These are phyloP conservation scores for Plectosphaerella plurivora DNA, from an alignment of 2,329 filamentous ascomycete genomes.

Conservation along the genomic window DNA sequence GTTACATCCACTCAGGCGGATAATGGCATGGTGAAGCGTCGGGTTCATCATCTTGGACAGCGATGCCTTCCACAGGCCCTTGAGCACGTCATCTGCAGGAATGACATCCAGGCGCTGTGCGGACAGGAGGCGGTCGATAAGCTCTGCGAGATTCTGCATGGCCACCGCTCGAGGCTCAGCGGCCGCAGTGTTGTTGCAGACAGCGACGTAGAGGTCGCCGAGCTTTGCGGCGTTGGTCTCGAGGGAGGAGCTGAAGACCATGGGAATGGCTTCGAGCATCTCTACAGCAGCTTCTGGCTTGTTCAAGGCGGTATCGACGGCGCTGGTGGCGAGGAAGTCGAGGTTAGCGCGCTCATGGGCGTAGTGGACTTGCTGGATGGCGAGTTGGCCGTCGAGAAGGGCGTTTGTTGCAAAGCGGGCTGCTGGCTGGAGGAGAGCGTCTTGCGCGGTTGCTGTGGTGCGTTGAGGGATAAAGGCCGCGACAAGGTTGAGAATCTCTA, in stretches of 20 bases:
- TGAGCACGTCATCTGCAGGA: constrained; percentile 26
- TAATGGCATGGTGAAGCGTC: constrained; percentile 42
- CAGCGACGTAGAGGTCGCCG: constrained; percentile 36
- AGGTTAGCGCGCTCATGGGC: constrained; percentile 9
- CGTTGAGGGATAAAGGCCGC: constrained; percentile 20
- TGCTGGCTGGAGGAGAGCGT: neutral
- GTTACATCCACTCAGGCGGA: constrained; percentile 42
- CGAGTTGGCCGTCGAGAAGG: constrained; percentile 33
- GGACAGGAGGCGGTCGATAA: constrained; percentile 36
- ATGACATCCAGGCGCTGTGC: constrained; percentile 19
- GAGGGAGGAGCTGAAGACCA: constrained; percentile 19
- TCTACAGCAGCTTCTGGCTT: constrained; percentile 31
- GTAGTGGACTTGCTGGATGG: constrained; percentile 30
- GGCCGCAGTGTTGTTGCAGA: constrained; percentile 30
- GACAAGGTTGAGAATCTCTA: constrained; percentile 41
- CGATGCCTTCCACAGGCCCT: constrained; percentile 35
- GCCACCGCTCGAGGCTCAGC: constrained; percentile 43
- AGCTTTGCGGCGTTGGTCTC: constrained; percentile 25
- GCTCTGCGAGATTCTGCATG: constrained; percentile 39
- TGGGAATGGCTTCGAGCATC: constrained; percentile 31
- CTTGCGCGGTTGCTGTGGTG: constrained; percentile 7
- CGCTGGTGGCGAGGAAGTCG: neutral
- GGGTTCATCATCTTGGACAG: constrained; percentile 37
- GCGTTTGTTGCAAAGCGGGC: constrained; percentile 17
- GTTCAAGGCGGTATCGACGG: neutral